Evolutionary conservation across 352 stramenopile species (phyloP).

Genomic region (Phytophthora fragariae): DNA sequence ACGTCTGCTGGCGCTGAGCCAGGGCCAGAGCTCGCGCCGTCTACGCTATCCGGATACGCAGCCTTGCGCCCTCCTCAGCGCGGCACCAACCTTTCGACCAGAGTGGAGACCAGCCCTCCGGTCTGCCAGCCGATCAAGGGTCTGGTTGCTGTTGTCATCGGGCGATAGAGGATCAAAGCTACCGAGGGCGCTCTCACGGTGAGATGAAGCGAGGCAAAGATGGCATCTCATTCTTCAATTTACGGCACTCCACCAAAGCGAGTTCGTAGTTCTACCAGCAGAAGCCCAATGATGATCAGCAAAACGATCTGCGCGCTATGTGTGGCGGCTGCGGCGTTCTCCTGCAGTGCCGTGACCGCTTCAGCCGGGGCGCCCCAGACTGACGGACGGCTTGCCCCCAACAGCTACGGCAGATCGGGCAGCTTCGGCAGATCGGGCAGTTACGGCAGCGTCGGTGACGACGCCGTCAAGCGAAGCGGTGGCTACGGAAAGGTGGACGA

Average conservation of each 20-base stretch:
- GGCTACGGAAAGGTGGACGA: background rate
- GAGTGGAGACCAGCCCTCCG: background rate
- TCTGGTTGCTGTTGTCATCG: background rate
- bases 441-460: background rate
- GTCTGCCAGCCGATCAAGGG: background rate
- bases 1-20: too few species aligned
- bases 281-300: conserved; percentile 14
- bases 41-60: background rate
- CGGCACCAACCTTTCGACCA: background rate
- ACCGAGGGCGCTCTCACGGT: background rate
- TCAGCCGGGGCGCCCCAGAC: conserved; percentile 10
- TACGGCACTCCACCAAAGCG: background rate
- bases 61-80: background rate
- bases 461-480: background rate
- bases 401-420: background rate
- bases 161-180: background rate
- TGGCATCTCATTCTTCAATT: background rate
- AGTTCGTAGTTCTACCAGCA: background rate
- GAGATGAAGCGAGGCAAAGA: background rate
- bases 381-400: background rate
- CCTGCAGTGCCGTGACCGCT: background rate
- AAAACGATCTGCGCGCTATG: conserved; percentile 16
- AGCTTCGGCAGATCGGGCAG: background rate
- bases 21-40: background rate
- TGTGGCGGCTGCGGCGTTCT: conserved; percentile 8